Conservation (phyloP, 1,284 basidiomycete genomes). For the Sanghuangporus sanghuang region DNA sequence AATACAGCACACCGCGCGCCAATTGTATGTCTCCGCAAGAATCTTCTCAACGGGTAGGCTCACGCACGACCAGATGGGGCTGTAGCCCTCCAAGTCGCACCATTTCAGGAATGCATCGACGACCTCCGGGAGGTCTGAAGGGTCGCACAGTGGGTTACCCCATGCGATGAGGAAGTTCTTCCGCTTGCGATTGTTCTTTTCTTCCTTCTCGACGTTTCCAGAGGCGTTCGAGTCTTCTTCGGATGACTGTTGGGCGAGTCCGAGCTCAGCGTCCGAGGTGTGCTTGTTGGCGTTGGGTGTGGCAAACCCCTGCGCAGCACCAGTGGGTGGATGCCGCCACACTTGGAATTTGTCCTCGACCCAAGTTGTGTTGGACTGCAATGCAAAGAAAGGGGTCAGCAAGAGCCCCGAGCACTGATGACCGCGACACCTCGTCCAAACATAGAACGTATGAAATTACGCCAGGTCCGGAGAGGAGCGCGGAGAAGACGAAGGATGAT, state of each 20-base stretch:
- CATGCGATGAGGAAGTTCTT: conserved; percentile 30
- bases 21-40: conserved; percentile 41
- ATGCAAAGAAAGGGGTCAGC: background rate
- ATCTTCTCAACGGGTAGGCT: conserved; percentile 39
- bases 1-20: conserved; percentile 45
- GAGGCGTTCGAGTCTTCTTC: background rate
- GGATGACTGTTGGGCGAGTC: background rate
- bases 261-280: conserved; percentile 20
- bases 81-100: conserved; percentile 31
- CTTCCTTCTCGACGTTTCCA: background rate
- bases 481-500: background rate
- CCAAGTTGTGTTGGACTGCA: conserved; percentile 45
- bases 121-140: conserved; percentile 37
- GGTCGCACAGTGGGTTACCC: conserved; percentile 46
- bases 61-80: conserved; percentile 49
- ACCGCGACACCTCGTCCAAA: background rate
- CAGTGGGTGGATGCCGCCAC: conserved; percentile 43
- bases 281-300: conserved; percentile 23
- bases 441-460: background rate
- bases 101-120: conserved; percentile 36
- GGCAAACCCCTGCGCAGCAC: conserved; percentile 45
- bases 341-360: conserved; percentile 49
- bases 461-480: no score
- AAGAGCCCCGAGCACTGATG: background rate
- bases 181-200: background rate